Evolutionary conservation across 352 stramenopile genomes (phyloP).

Genomic region (Blastocystis sp.): DNA sequence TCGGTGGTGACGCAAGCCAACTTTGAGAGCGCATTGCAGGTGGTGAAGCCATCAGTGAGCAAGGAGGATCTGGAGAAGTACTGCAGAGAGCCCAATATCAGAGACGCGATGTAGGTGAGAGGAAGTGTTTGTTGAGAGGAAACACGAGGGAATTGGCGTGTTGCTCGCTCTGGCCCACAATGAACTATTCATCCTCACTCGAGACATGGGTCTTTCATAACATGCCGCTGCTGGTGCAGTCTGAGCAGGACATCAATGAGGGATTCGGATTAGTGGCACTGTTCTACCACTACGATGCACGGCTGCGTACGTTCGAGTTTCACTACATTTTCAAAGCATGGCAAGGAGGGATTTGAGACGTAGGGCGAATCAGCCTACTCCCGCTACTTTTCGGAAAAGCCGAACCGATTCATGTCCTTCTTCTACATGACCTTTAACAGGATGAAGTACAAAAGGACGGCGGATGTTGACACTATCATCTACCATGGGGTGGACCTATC

Average conservation of each 20-base stretch:
- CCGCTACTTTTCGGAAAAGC: background rate
- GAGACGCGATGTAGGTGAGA: conserved; percentile 16
- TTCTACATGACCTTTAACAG: conserved; percentile 66
- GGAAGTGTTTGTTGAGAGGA: background rate
- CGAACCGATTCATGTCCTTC: conserved; percentile 56
- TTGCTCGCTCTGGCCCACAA: background rate
- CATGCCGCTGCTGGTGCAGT: conserved; percentile 46
- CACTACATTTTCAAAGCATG: conserved; percentile 67
- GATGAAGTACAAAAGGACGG: conserved; percentile 55
- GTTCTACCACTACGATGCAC: conserved; percentile 39
- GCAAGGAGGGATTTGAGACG: background rate
- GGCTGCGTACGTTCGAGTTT: conserved; percentile 39
- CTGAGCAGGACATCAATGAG: conserved; percentile 37
- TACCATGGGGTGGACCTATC: background rate
- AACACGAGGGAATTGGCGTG: conserved; percentile 7
- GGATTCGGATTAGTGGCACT: conserved; percentile 42
- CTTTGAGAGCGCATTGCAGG: conserved; percentile 71
- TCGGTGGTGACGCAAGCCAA: conserved; percentile 66
- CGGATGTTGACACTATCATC: conserved; percentile 47
- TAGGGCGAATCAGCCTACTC: conserved; percentile 60
- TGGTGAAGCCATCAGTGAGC: conserved; percentile 70
- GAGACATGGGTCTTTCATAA: conserved; percentile 13
- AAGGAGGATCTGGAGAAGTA: conserved; percentile 59
- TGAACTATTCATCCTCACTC: conserved; percentile 47
- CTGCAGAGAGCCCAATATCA: conserved; percentile 51